Evolutionary conservation across 306 rosid genomes (phyloP).

Genomic region (Castanea mollissima): DNA sequence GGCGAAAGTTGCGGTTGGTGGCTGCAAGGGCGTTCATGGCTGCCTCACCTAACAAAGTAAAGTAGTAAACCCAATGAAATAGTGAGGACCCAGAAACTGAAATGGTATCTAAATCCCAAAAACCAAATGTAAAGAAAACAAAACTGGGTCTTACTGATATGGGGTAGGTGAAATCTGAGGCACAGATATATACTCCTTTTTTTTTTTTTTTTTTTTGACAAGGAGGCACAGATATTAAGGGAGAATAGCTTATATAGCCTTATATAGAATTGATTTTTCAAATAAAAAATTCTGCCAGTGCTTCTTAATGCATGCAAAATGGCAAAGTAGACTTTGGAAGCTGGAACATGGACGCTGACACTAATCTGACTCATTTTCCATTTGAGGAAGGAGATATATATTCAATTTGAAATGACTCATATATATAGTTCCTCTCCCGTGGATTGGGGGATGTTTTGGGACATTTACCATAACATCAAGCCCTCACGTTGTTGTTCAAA

Average conservation of each 20-base stretch:
- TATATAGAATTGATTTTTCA: too few relatives aligned
- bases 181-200: not conserved
- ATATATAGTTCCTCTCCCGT: not conserved
- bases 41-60: not conserved
- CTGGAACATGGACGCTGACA: not conserved
- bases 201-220: too few relatives aligned
- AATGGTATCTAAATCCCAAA: not conserved
- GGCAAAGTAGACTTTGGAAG: not conserved
- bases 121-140: not conserved
- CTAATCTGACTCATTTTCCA: not conserved
- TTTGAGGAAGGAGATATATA: too few relatives aligned
- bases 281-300: not conserved
- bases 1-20: slow-evolving; percentile 64
- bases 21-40: slow-evolving; percentile 73
- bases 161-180: not conserved
- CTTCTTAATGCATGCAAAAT: not conserved
- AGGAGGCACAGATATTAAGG: too few relatives aligned
- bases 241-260: too few relatives aligned
- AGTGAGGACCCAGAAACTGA: slow-evolving; percentile 8
- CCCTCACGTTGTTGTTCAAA: too few relatives aligned
- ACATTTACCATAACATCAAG: too few relatives aligned
- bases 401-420: too few relatives aligned
- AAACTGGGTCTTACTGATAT: not conserved
- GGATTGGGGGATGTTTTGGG: too few relatives aligned
- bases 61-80: not conserved